A percentile compares a stretch with the other conserved stretches of the same genome.
These are phyloP conservation scores for California macrophylla DNA, from an alignment of 441 rosid species.

Conservation along the genomic window DNA sequence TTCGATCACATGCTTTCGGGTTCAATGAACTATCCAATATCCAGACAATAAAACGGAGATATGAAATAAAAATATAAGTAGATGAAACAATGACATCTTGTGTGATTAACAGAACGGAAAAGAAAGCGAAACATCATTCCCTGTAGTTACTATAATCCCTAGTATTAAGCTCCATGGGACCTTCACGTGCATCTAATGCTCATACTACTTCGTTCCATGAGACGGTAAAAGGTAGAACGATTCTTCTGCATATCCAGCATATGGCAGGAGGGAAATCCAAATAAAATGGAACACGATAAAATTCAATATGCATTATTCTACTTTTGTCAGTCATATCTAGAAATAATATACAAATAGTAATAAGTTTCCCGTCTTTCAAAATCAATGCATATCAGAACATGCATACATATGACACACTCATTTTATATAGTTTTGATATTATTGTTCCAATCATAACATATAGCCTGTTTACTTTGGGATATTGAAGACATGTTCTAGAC, in stretches of 20 bases:
- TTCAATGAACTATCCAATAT: conserved; percentile 5
- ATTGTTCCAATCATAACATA: neutral
- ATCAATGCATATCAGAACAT: neutral
- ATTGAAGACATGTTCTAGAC: neutral
- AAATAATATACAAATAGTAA: neutral
- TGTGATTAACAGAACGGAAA: too few relatives aligned
- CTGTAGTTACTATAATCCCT: too few relatives aligned
- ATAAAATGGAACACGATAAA: neutral
- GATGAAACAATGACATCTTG: neutral
- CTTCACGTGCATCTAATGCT: too few relatives aligned
- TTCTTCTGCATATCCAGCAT: too few relatives aligned
- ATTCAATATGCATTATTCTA: neutral
- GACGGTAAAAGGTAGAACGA: neutral
- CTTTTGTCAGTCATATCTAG: neutral
- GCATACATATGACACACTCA: neutral
- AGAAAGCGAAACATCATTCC: too few relatives aligned
- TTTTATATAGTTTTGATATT: neutral
- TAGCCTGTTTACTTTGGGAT: neutral
- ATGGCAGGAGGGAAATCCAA: too few relatives aligned
- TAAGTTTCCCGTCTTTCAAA: neutral
- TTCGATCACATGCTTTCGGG: neutral
- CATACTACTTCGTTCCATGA: too few relatives aligned
- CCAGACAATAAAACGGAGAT: neutral
- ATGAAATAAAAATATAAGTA: too few relatives aligned
- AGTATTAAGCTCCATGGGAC: too few relatives aligned